Base-by-base conservation (phyloP, 768 basidiomycete genomes). In the Trichaptum fuscoviolaceum region DNA sequence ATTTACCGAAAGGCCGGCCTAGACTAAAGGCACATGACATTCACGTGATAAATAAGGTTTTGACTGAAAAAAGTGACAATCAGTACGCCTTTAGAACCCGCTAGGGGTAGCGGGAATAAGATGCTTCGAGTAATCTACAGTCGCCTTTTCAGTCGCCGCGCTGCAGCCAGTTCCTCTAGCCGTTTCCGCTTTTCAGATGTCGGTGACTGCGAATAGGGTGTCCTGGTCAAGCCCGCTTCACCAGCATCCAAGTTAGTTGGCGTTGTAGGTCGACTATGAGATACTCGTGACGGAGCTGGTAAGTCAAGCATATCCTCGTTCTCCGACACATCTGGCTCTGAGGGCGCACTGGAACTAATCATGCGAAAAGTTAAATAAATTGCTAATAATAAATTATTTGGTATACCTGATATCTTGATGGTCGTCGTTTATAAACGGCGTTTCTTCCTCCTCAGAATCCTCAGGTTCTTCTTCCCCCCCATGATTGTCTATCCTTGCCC, bases 391-490 rank as follows among this genome's bases (percentile, higher is more conserved):
- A 62, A 27, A 67, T 42, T 23, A 67, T 26, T 59, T 3, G 23
- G 58, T 24, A 24, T 27, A 23, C 42, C 57, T 25, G 25, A 7
- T 26, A 15, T 26, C 64, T 26, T 18, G 36, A 23, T 69, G 67
- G 15, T 69, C 71, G 30, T 75, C 73, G 26, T 77, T 72, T 25
- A 75, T 75, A 65, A 82, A 80, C 15, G 72, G 70, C 65, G 80
- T 78, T 64, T 81, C 80, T 9, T 67, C 77, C 66, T 80, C 81
- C 67, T 61, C 59, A 34, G 59, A 4, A 18, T 82, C 82, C 59
- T 82, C 82, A 58, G 75, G 78, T 6, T 80, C 79, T n/a, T 74
- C 78, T 66, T 68, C 69, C 57, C 76, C 79, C 34, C 77, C 72
- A 61, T 74, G 71, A 1, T 68, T 69, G 67, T 84, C 82, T 35